Evolutionary conservation across 495 filamentous ascomycete genomes (phyloP), one percentile per base, ranked within the genome.

Genomic region (Penicillium bovifimosum): DNA sequence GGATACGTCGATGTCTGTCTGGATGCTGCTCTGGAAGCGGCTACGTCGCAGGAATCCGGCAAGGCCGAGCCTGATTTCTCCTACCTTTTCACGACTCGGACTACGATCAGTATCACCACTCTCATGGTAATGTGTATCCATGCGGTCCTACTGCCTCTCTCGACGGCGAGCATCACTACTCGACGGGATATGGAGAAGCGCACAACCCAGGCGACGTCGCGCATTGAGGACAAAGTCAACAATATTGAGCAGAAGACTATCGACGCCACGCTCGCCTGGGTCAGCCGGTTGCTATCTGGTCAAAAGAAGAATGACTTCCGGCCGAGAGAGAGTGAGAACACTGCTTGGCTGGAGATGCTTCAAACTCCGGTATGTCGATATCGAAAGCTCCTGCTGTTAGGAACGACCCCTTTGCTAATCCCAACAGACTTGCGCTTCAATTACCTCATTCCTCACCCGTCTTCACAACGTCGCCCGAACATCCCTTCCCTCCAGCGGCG

Each of bases 301-400:
- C 95, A 99, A 63, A 92, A 88, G 69, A 96, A 93, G 67, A 82
- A 83, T 28, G 95, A 99, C 66, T 99, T 96, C 75, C 77, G 90
- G 13, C 95, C 95, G 8, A 86, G 84, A 47, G 95, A 99, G 64
- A 85, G 84, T 42, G 86, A 90, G 57, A 80, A 87, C 42, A 80
- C 81, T 39, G 69, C 76, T 14, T 85, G 86, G 64, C 75, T 92
- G 52, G 89, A 95, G 58, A 81, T 83, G 45, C 80, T 96, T 38
- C 87, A 96, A 59, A 96, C 95, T 8, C 80, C 85, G 6, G 80
- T 82, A 44, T 36, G 77, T 64, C 26, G 14, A 13, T 44, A 9
- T 34, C 20, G 9, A 34, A 4, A 24, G 20, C 31, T 31, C n/a
- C n/a, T 27, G 6, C 24, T 26, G 11, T 13, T 8, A 28, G 9